A percentile compares a stretch with the other conserved stretches of the same genome.
phyloP scores from a whole-genome alignment of 1,139 yeast genomes.

The Nakaseomyces uthaithaninus region DNA sequence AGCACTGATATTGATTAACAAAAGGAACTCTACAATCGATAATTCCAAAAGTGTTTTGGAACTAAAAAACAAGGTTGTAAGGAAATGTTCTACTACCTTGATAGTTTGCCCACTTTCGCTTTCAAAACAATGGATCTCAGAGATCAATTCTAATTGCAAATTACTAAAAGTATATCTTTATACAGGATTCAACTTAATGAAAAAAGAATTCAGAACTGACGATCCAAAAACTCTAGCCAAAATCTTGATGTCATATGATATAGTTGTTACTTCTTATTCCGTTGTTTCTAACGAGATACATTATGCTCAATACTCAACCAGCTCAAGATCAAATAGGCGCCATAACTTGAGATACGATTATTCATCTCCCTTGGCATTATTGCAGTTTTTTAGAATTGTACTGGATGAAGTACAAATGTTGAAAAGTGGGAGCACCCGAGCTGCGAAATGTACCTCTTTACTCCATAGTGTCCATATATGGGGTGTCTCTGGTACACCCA shows the following conservation, averaged over 20 bases:
- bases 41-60: slow-evolving; percentile 10
- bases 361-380: slow-evolving; percentile 71
- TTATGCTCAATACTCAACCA: slow-evolving; percentile 64
- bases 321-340: slow-evolving; percentile 45
- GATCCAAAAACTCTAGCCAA: slow-evolving; percentile 38
- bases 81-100: slow-evolving; percentile 59
- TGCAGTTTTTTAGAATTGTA: slow-evolving; percentile 86
- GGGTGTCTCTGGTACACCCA: slow-evolving; percentile 97
- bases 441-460: slow-evolving; percentile 70
- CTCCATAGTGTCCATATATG: slow-evolving; percentile 84
- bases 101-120: slow-evolving; percentile 83
- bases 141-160: slow-evolving; percentile 46
- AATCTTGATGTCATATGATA: slow-evolving; percentile 45
- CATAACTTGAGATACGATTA: slow-evolving; percentile 38
- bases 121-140: slow-evolving; percentile 75
- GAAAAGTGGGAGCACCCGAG: slow-evolving; percentile 60
- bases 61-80: slow-evolving; percentile 31
- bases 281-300: slow-evolving; percentile 70
- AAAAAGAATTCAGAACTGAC: slow-evolving; percentile 22
- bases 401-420: slow-evolving; percentile 95
- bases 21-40: slow-evolving; percentile 34
- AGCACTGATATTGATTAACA: slow-evolving; percentile 54
- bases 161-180: slow-evolving; percentile 50
- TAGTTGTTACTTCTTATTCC: slow-evolving; percentile 74
- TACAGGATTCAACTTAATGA: slow-evolving; percentile 47